Percentiles rank a stretch among this genome's conserved stretches.
Evolutionary conservation across 2,329 filamentous ascomycete species (phyloP).

Genomic region (Chaetomium olivaceum): DNA sequence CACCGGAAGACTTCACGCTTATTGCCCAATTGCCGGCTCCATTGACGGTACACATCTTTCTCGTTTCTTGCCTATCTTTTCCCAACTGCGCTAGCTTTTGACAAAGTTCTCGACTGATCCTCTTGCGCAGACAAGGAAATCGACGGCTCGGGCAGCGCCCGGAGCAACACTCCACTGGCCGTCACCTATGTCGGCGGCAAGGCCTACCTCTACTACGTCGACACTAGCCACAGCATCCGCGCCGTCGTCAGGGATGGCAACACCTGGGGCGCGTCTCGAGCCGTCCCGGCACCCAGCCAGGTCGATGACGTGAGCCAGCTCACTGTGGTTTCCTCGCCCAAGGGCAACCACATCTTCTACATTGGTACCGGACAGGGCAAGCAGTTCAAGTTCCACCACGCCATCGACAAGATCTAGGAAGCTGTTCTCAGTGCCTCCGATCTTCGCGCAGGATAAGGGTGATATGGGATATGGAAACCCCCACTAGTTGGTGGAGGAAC

Average conservation of each 20-base stretch:
- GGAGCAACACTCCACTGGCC: background rate
- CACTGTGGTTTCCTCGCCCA: background rate
- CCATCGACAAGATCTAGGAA: background rate
- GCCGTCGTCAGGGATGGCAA: background rate
- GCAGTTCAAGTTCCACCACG: constrained; percentile 3
- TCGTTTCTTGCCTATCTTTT: background rate
- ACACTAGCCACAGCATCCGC: background rate
- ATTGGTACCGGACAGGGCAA: background rate
- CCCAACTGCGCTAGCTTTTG: too few species aligned
- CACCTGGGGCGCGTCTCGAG: background rate
- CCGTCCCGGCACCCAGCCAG: background rate
- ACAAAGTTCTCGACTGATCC: background rate
- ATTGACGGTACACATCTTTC: background rate
- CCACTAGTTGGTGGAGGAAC: background rate
- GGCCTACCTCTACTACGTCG: constrained; percentile 10
- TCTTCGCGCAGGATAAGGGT: background rate
- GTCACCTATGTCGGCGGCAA: background rate
- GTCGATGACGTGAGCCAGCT: constrained; percentile 1
- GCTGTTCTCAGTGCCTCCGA: background rate
- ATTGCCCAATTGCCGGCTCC: background rate
- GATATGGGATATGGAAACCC: background rate
- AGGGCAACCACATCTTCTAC: constrained; percentile 7
- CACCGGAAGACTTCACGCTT: background rate
- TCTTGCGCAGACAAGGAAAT: background rate
- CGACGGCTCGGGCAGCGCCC: background rate